Evolutionary conservation across 495 filamentous ascomycete genomes (phyloP).

Genomic region (Trichoderma virens): DNA sequence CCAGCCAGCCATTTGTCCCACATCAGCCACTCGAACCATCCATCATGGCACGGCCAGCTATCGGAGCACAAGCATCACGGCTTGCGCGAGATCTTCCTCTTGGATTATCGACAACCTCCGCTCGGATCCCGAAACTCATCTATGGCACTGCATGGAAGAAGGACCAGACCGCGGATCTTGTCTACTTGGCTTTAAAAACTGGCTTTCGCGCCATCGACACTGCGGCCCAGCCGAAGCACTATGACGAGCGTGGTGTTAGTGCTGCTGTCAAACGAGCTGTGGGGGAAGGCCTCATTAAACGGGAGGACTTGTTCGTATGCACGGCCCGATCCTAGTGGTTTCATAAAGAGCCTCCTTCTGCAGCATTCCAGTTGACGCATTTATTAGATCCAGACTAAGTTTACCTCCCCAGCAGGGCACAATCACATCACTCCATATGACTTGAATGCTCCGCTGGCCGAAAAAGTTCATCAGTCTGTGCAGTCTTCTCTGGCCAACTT

Average conservation of each 20-base stretch:
- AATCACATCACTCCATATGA: conserved; percentile 52
- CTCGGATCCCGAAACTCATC: conserved; percentile 50
- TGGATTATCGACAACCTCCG: not conserved
- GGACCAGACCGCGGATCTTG: conserved; percentile 55
- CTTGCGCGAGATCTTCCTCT: conserved; percentile 4
- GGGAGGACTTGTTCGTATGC: conserved; percentile 56
- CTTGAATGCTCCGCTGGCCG: conserved; percentile 38
- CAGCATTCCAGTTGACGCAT: not conserved
- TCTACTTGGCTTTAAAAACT: conserved; percentile 57
- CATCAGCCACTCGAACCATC: not conserved
- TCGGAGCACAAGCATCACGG: not conserved
- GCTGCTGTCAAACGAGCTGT: conserved; percentile 54
- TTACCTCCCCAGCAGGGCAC: conserved; percentile 55
- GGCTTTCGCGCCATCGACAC: conserved; percentile 75
- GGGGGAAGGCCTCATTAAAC: conserved; percentile 45
- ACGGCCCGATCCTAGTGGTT: not conserved
- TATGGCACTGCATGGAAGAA: conserved; percentile 93
- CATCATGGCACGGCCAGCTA: not conserved
- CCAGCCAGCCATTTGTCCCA: not conserved
- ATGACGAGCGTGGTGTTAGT: conserved; percentile 65
- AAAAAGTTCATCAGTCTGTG: conserved; percentile 61
- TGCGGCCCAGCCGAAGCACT: conserved; percentile 72
- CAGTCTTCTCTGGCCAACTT: conserved; percentile 63
- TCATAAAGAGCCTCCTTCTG: not conserved
- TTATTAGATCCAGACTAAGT: conserved; percentile 71